Conservation (phyloP, 1,139 yeast genomes). For the Wickerhamiella infanticola region DNA sequence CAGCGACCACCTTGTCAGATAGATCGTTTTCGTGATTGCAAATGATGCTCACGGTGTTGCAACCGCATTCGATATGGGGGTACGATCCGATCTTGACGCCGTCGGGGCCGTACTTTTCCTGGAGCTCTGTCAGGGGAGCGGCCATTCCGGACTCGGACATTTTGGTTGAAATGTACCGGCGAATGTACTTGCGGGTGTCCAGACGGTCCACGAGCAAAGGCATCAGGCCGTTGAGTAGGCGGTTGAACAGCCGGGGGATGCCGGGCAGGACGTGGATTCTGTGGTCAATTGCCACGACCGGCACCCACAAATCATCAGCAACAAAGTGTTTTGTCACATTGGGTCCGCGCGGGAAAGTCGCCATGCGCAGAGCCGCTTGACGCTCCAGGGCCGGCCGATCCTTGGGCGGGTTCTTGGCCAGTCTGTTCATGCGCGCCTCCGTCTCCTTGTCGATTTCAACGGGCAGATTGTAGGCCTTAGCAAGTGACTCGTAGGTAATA, state of each 20-base stretch:
- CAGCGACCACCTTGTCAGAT: constrained; percentile 33
- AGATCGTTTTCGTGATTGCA: constrained; percentile 33
- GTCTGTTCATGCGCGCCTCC: constrained; percentile 40
- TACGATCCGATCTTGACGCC: constrained; percentile 64
- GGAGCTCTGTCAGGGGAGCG: constrained; percentile 40
- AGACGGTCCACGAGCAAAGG: constrained; percentile 22
- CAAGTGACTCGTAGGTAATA: constrained; percentile 59
- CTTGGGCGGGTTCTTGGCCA: constrained; percentile 25
- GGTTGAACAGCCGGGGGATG: constrained; percentile 55
- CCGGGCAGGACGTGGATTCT: constrained; percentile 68
- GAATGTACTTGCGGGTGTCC: constrained; percentile 24
- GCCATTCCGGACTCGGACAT: constrained; percentile 56
- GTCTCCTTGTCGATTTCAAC: constrained; percentile 41
- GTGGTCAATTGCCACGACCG: constrained; percentile 48
- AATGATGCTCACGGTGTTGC: constrained; percentile 57
- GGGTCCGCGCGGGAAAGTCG: constrained; percentile 45
- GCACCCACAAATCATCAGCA: constrained; percentile 60
- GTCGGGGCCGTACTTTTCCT: constrained; percentile 30
- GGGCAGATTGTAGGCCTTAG: constrained; percentile 42
- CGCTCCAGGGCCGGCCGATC: constrained; percentile 28
- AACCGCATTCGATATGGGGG: constrained; percentile 52
- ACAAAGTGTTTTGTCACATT: constrained; percentile 39
- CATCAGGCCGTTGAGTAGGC: constrained; percentile 31
- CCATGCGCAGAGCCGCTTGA: constrained; percentile 42
- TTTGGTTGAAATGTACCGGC: constrained; percentile 49